Evolutionary conservation across 1,284 basidiomycete species (phyloP).

Genomic region (Fomitopsis schrenkii): DNA sequence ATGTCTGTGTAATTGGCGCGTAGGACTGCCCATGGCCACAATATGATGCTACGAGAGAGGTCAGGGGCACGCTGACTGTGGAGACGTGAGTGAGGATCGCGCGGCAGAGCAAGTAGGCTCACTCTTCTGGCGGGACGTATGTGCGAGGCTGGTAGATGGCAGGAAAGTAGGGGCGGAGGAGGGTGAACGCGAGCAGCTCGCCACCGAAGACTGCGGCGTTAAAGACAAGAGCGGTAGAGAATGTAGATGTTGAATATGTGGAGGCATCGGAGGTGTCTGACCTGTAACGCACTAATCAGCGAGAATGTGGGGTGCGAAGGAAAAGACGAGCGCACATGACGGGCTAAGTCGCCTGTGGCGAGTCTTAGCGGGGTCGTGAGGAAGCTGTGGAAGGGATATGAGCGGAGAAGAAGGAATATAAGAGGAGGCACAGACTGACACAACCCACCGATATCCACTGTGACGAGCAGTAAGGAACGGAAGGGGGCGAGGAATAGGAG

Average conservation of each 20-base stretch:
- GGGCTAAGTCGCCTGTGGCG: background rate
- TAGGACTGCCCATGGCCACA: slow-evolving; percentile 60
- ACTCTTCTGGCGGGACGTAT: slow-evolving; percentile 47
- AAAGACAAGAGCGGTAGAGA: slow-evolving; percentile 75
- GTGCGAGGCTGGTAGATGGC: slow-evolving; percentile 81
- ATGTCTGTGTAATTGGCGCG: slow-evolving; percentile 58
- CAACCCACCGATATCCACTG: background rate
- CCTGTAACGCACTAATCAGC: background rate
- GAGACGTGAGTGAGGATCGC: background rate
- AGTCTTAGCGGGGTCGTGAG: background rate
- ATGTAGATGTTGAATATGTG: slow-evolving; percentile 44
- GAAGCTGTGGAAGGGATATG: background rate
- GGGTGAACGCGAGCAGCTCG: slow-evolving; percentile 68
- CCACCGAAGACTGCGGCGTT: slow-evolving; percentile 63
- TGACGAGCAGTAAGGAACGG: background rate
- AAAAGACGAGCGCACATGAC: background rate
- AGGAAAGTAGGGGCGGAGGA: slow-evolving; percentile 69
- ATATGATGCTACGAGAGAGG: slow-evolving; percentile 40
- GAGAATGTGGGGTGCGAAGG: background rate
- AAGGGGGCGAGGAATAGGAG: background rate
- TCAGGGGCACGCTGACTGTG: slow-evolving; percentile 51
- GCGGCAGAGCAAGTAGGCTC: slow-evolving; percentile 18
- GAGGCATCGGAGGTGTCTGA: slow-evolving; percentile 16
- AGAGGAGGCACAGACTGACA: background rate
- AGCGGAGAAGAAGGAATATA: background rate